Conservation (phyloP, 768 basidiomycete species). For the Suillus clintonianus region DNA sequence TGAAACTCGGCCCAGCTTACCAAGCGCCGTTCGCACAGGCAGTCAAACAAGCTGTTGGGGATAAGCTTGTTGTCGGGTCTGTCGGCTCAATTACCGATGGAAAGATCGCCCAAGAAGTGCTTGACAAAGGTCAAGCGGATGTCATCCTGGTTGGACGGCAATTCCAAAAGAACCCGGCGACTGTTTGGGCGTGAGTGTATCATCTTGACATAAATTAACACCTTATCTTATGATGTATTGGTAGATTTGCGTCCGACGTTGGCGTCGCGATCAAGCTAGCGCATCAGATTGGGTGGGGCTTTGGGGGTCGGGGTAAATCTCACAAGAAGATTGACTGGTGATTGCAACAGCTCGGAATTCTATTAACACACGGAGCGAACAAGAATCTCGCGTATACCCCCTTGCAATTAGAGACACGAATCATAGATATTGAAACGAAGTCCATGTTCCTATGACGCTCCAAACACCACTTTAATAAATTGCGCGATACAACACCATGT, state of each 20-base stretch:
- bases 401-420: background rate
- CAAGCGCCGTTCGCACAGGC: constrained; percentile 62
- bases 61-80: constrained; percentile 34
- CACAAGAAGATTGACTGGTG: constrained; percentile 18
- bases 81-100: constrained; percentile 36
- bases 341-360: too few relatives aligned
- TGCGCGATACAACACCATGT: too few relatives aligned
- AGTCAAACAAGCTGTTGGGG: constrained; percentile 49
- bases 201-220: background rate
- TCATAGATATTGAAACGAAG: background rate
- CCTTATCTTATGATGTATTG: background rate
- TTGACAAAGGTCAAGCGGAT: constrained; percentile 46
- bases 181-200: constrained; percentile 38
- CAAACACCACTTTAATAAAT: too few relatives aligned
- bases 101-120: constrained; percentile 43
- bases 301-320: constrained; percentile 36
- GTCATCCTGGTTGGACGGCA: constrained; percentile 50
- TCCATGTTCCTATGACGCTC: background rate
- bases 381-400: background rate
- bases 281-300: constrained; percentile 59
- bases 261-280: constrained; percentile 48
- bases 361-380: background rate
- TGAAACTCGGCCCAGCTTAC: constrained; percentile 32
- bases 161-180: constrained; percentile 63
- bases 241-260: constrained; percentile 54